Evolutionary conservation across 2,329 filamentous ascomycete genomes (phyloP).

Genomic region (Emergomyces pasteurianus): DNA sequence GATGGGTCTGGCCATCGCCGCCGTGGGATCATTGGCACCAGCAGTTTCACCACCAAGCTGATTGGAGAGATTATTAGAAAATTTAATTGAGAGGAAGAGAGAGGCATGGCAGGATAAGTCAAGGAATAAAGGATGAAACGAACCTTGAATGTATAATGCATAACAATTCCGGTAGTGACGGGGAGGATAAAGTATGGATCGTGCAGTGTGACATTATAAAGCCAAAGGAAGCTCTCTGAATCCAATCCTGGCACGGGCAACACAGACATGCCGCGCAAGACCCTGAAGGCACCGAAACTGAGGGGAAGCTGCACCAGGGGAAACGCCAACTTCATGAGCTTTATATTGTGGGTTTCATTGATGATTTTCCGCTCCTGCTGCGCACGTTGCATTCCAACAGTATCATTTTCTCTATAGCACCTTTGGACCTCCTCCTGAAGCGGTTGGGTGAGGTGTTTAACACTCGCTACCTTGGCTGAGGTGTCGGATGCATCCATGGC

Average conservation of each 20-base stretch:
- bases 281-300: slow-evolving; percentile 68
- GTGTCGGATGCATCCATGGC: slow-evolving; percentile 51
- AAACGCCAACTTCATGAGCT: slow-evolving; percentile 38
- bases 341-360: slow-evolving; percentile 45
- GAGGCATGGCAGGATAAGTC: not conserved
- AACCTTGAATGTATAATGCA: slow-evolving; percentile 50
- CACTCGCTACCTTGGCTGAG: slow-evolving; percentile 47
- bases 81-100: not conserved
- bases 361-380: slow-evolving; percentile 40
- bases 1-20: slow-evolving; percentile 13
- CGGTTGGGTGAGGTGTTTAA: slow-evolving; percentile 47
- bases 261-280: slow-evolving; percentile 59
- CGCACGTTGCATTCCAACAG: slow-evolving; percentile 34
- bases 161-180: slow-evolving; percentile 42
- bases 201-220: slow-evolving; percentile 59
- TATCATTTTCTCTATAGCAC: slow-evolving; percentile 35
- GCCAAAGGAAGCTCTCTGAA: slow-evolving; percentile 61
- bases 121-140: slow-evolving; percentile 20
- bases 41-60: not conserved
- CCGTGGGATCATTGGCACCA: not conserved
- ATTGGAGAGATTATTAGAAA: not conserved
- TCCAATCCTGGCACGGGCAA: slow-evolving; percentile 74
- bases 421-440: slow-evolving; percentile 44
- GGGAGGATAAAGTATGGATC: slow-evolving; percentile 76
- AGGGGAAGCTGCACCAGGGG: slow-evolving; percentile 56